Conservation (phyloP, 306 rosid genomes). For the Fagus crenata region DNA sequence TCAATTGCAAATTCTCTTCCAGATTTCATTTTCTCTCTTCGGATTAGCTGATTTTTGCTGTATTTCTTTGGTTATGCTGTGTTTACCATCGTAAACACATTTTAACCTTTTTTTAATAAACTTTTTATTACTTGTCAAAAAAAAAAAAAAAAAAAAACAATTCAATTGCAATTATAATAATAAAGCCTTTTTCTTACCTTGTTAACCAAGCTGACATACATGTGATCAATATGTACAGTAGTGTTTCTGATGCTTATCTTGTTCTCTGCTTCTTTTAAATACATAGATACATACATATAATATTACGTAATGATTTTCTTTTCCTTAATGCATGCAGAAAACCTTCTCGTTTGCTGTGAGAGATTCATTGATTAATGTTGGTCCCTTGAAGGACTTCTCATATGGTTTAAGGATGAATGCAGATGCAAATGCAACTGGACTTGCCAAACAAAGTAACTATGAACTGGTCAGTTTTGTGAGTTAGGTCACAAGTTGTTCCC, state of each 20-base stretch:
- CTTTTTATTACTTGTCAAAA: too few relatives aligned
- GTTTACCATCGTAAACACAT: too few relatives aligned
- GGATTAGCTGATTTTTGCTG: too few relatives aligned
- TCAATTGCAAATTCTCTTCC: background rate
- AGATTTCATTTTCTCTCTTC: too few relatives aligned
- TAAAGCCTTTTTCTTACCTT: background rate
- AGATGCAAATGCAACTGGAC: constrained; percentile 90
- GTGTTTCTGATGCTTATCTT: background rate
- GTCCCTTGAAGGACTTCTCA: constrained; percentile 95
- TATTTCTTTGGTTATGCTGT: too few relatives aligned
- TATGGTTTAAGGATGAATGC: constrained; percentile 90
- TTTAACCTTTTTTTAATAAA: too few relatives aligned
- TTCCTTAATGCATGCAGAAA: constrained; percentile 63
- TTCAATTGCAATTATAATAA: background rate
- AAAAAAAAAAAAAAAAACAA: background rate
- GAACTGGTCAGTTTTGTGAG: constrained; percentile 65
- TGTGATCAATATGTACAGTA: background rate
- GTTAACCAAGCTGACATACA: background rate
- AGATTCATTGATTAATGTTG: constrained; percentile 90
- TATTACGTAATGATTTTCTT: background rate
- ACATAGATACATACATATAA: background rate
- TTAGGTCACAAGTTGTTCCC: background rate
- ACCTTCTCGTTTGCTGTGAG: constrained; percentile 92
- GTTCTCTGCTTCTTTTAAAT: background rate
- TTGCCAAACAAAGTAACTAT: constrained; percentile 90